Evolutionary conservation across 2,329 filamentous ascomycete genomes (phyloP).

Genomic region (Pyrenochaeta sp.): DNA sequence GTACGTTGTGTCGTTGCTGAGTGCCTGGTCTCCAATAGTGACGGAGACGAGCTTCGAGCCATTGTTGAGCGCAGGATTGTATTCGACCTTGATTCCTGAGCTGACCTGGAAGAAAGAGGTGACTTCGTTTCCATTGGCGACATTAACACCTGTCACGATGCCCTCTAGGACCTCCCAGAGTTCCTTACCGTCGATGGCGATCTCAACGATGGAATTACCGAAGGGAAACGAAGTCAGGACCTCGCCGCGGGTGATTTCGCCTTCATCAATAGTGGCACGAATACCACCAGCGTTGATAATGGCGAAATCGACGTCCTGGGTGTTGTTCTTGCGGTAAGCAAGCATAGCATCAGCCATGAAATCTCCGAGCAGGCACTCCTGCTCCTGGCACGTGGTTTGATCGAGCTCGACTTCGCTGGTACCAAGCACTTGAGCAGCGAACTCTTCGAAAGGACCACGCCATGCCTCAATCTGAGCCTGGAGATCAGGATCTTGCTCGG

Average conservation of each 20-base stretch:
- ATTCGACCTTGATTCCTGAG: constrained; percentile 64
- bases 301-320: constrained; percentile 62
- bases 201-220: constrained; percentile 69
- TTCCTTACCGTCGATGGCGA: constrained; percentile 62
- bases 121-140: constrained; percentile 62
- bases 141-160: constrained; percentile 63
- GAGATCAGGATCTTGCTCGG: constrained; percentile 63
- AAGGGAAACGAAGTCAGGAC: constrained; percentile 73
- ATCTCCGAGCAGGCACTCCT: constrained; percentile 62
- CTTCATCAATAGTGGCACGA: constrained; percentile 68
- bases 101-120: constrained; percentile 70
- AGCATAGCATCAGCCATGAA: constrained; percentile 65
- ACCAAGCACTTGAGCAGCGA: constrained; percentile 66
- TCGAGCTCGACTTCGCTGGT: constrained; percentile 64
- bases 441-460: constrained; percentile 69
- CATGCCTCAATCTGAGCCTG: constrained; percentile 67
- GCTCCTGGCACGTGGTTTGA: constrained; percentile 64
- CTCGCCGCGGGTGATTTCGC: constrained; percentile 69
- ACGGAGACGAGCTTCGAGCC: constrained; percentile 64
- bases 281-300: constrained; percentile 72
- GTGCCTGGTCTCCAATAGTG: constrained; percentile 58
- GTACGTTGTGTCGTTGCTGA: constrained; percentile 62
- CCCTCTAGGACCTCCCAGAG: constrained; percentile 69
- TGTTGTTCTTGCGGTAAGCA: constrained; percentile 63
- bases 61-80: constrained; percentile 61